Conservation (phyloP, 2,329 filamentous ascomycete species). For the Zasmidium cellare region DNA sequence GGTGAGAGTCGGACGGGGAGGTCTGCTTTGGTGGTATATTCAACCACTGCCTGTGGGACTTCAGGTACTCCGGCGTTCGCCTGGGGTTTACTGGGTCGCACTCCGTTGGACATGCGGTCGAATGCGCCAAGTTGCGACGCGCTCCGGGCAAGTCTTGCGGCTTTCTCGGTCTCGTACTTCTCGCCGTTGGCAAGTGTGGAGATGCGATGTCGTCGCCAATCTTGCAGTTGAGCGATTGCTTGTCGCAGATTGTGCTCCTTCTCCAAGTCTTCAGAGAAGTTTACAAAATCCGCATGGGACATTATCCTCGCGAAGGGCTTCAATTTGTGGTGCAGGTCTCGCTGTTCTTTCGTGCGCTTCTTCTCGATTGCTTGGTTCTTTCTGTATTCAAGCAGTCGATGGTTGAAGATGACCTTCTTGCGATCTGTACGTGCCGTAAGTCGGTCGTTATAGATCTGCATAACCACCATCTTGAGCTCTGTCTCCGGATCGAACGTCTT, state of each 20-base stretch:
- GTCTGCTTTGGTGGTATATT: conserved; percentile 34
- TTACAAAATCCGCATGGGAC: conserved; percentile 88
- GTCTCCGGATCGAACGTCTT: conserved; percentile 92
- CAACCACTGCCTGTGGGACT: conserved; percentile 30
- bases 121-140: conserved; percentile 39
- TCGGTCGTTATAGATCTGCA: conserved; percentile 95
- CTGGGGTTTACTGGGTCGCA: conserved; percentile 26
- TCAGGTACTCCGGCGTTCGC: conserved; percentile 24
- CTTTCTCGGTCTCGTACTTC: conserved; percentile 90
- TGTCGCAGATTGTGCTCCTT: conserved; percentile 90
- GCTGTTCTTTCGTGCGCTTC: conserved; percentile 93
- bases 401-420: conserved; percentile 96
- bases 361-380: conserved; percentile 90
- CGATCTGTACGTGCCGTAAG: conserved; percentile 87
- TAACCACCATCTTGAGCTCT: conserved; percentile 95
- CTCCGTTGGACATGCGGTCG: conserved; percentile 30
- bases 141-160: conserved; percentile 64
- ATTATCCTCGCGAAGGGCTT: conserved; percentile 97
- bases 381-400: conserved; percentile 87
- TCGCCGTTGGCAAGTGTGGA: conserved; percentile 82
- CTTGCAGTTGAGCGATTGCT: conserved; percentile 86
- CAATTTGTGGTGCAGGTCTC: conserved; percentile 84
- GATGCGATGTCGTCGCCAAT: conserved; percentile 85
- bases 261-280: conserved; percentile 78
- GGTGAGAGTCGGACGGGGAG: conserved; percentile 31